Evolutionary conservation across 208 protist species (phyloP).

Genomic region (Crithidia sp.): DNA sequence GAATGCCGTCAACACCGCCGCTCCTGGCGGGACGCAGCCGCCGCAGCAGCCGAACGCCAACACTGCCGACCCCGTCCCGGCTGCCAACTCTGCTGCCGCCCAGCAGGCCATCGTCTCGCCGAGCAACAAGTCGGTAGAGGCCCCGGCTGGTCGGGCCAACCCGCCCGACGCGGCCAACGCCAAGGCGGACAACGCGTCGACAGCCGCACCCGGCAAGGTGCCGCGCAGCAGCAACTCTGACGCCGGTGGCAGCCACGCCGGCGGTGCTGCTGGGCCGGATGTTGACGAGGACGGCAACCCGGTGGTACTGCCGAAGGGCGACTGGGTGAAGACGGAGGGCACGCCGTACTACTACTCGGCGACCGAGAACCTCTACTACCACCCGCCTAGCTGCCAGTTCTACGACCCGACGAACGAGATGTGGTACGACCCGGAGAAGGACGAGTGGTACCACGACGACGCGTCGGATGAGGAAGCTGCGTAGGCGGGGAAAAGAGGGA

Average conservation of each 20-base stretch:
- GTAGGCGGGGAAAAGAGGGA: background rate
- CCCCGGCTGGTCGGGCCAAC: conserved; percentile 29
- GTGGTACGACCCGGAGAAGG: conserved; percentile 90
- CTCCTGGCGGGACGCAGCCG: conserved; percentile 11
- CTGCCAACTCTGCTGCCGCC: background rate
- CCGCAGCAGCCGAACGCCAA: conserved; percentile 22
- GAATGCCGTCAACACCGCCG: conserved; percentile 9
- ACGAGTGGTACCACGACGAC: conserved; percentile 88
- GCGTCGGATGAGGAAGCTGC: conserved; percentile 34
- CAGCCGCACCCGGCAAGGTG: conserved; percentile 23
- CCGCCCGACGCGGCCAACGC: conserved; percentile 16
- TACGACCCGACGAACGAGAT: conserved; percentile 90
- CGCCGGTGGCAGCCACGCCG: background rate
- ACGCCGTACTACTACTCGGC: conserved; percentile 90
- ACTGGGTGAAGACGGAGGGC: conserved; percentile 81
- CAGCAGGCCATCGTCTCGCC: conserved; percentile 11
- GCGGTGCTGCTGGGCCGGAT: conserved; percentile 7
- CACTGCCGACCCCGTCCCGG: conserved; percentile 1
- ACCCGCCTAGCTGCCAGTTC: conserved; percentile 90
- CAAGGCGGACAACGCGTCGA: conserved; percentile 27
- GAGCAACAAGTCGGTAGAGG: conserved; percentile 27
- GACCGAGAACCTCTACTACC: conserved; percentile 89
- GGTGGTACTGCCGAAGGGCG: conserved; percentile 75
- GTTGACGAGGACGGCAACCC: conserved; percentile 64
- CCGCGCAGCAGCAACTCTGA: conserved; percentile 22